Base-by-base conservation (phyloP, 1,139 yeast genomes). In the Suhomyces ambrosiae region DNA sequence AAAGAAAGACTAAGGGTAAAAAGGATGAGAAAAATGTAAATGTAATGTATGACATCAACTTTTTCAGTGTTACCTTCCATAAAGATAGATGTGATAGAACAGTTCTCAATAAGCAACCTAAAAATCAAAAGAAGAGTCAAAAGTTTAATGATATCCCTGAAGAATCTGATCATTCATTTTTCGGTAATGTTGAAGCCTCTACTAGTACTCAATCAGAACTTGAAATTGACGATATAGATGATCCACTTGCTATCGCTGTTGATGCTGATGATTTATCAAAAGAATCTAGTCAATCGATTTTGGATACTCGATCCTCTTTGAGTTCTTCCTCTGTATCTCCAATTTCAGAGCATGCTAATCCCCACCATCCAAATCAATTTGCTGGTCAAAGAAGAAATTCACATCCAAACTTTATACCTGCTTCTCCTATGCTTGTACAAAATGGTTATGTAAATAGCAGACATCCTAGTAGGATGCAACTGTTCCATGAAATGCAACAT, bases 31-130 rank as follows among this genome's bases (percentile, higher is more conserved):
- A 29, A 7, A 38, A 35, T 25, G 38, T 40, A 13, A 32, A 35
- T 25, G 41, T 37, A 5, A 35, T 42, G 31, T 47, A 44, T 29
- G 49, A 44, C n/a, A 46, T 55, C 33, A 42, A 42, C 30, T 56
- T 56, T 38, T 42, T 32, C 5, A 21, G 40, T 5, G 58, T 54
- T 2, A 32, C 41, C 8, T 70, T 71, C 43, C 58, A 53, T 23
- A 61, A 56, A 34, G 76, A 71, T 47, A 47, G 74, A 37, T 68
- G 74, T 51, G 73, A 68, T 28, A 55, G 50, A 44, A 56, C 65
- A 2, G 30, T 22, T 3, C 11, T 40, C 9, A 13, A n/a, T 18
- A 37, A 32, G 18, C 31, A 30, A 22, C 22, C 35, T 4, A 34
- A 30, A 9, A 13, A 26, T n/a, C 30, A 23, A 21, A 33, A 27